Evolutionary conservation across 305 asterid genomes (phyloP).

Genomic region (Solanum hybrid): DNA sequence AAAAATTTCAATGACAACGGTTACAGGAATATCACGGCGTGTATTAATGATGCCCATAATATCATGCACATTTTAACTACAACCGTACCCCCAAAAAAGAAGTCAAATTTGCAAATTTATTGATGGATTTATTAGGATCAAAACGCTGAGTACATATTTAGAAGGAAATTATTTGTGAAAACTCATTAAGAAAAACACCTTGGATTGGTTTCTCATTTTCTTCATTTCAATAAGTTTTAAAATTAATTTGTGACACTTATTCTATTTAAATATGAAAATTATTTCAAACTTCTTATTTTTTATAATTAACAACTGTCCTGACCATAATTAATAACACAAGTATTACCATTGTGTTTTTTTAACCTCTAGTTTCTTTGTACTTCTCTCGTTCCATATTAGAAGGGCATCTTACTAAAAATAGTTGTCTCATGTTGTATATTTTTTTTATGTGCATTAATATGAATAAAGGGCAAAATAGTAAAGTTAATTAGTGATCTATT

Average conservation of each 20-base stretch:
- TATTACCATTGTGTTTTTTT: neutral
- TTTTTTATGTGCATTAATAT: neutral
- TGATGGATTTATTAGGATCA: neutral
- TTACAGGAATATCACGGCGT: neutral
- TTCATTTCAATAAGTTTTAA: neutral
- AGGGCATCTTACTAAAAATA: too few species aligned
- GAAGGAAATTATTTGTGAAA: neutral
- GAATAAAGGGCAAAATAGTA: too few species aligned
- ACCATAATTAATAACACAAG: neutral
- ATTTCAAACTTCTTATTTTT: neutral
- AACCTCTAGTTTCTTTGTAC: neutral
- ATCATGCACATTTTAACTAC: neutral
- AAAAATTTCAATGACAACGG: neutral
- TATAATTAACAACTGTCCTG: neutral
- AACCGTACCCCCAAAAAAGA: neutral
- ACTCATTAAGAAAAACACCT: neutral
- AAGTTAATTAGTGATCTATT: too few species aligned
- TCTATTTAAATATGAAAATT: too few species aligned
- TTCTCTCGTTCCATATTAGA: neutral
- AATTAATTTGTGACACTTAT: neutral
- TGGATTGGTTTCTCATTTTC: neutral
- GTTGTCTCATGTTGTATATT: too few species aligned
- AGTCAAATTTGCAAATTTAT: neutral
- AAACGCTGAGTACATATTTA: neutral
- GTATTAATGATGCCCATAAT: neutral